Percentiles rank a stretch among this genome's conserved stretches.
Conservation (phyloP, 2,329 filamentous ascomycete species). For the Arthroderma sp. region DNA sequence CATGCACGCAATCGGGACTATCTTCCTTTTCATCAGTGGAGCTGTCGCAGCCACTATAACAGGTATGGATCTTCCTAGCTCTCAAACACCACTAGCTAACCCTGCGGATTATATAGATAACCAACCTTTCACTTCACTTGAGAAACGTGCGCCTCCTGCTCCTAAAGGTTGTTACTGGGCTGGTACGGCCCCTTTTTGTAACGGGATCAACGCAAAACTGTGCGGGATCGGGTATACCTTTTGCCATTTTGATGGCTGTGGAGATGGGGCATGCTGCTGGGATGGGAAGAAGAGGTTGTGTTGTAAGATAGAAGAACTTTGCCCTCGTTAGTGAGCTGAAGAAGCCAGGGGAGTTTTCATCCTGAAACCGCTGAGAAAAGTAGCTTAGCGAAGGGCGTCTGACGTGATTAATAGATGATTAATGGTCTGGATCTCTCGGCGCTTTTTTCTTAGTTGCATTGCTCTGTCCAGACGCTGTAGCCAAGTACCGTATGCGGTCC, state of each 20-base stretch:
- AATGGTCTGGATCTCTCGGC: too few relatives aligned
- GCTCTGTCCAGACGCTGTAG: too few relatives aligned
- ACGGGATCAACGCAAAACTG: not conserved
- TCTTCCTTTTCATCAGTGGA: not conserved
- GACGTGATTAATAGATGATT: too few relatives aligned
- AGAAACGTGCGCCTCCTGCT: not conserved
- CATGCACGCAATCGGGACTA: not conserved
- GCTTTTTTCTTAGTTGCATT: too few relatives aligned
- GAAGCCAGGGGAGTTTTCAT: too few relatives aligned
- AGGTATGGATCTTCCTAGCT: not conserved
- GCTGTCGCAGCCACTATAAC: not conserved
- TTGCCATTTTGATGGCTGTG: not conserved
- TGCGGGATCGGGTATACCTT: not conserved
- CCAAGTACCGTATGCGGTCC: too few relatives aligned
- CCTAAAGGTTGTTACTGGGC: not conserved
- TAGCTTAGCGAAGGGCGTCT: too few relatives aligned
- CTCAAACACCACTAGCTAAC: not conserved
- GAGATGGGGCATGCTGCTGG: not conserved
- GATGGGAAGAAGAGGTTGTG: not conserved
- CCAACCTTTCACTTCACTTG: not conserved
- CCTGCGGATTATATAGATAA: not conserved
- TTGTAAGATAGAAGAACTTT: not conserved
- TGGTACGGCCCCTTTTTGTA: not conserved
- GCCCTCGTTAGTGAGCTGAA: too few relatives aligned
- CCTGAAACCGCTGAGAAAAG: too few relatives aligned